Base-by-base conservation (phyloP, 2,329 filamentous ascomycete species). In the Hymenoscyphus albidus region DNA sequence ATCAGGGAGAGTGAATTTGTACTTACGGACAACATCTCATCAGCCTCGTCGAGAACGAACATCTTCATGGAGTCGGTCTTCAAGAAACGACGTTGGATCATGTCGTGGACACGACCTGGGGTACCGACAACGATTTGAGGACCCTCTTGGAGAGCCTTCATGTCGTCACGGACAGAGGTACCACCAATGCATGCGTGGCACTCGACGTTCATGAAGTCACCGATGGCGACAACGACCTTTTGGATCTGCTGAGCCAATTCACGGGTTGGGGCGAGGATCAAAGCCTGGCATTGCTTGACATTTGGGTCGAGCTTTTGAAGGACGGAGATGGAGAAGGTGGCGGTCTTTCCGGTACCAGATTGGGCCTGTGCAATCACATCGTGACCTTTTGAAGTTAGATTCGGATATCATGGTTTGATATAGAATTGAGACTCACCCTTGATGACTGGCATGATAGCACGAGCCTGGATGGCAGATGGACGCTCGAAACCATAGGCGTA, bases 401-500 rank as follows among this genome's bases (percentile, higher is more conserved):
- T 61, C 63, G 60, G 61, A 57, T 7, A 56, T 58, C 56, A 51
- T 64, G 27, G 10, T 62, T 51, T 16, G 55, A 18, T 31, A 22
- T 58, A 16, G 4, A 10, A 7, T 51, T 32, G 18, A 64, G 62
- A 80, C 89, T 80, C 83, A 95, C 92, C 93, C 88, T 98, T 97
- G 86, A 99, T 98, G 79, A 99, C 95, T 78, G 95, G 96, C 91
- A 98, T 96, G 82, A 99, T 99, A 76, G 95, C 95, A 79, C 96
- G 94, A 90, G 97, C 93, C 90, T 99, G 95, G 76, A 99, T 99
- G 80, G 95, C 94, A 83, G 95, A 99, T 70, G 95, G 95, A 74
- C 95, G 93, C 88, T 99, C 95, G 85, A 99, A 99, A 91, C 95
- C 95, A 81, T 99, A 99, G 80, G 95, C 95, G 82, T 98, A 99